Evolutionary conservation across 257 asterid genomes (phyloP), one percentile per base, ranked within the genome.

Genomic region (Salvia hispanica): DNA sequence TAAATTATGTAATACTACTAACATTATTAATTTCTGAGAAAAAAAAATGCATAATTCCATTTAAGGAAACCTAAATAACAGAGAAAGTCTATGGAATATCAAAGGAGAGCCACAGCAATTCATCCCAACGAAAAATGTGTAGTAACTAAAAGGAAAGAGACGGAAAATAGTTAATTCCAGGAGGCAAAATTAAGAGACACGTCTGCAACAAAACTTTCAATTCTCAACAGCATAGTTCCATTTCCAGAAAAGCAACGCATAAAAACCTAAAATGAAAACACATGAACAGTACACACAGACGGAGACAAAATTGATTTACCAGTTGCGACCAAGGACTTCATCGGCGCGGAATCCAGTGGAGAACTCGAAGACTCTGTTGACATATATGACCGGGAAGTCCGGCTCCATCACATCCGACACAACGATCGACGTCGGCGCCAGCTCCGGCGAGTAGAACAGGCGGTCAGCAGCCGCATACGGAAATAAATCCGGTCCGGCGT

Each of bases 281-380:
- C 15, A 56, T 4, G 11, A 31, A 12, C 40, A 11, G 21, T 52
- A 13, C n/a, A 43, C 42, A 57, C 31, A 45, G 13, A 51, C 15
- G 47, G 12, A 9, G n/a, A 55, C 62, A 52, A 6, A n/a, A 53
- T 9, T 10, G 18, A 43, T 37, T 74, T 73, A 90, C 97, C 97
- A 90, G 82, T 90, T 90, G 66, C 92, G 92, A 57, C 97, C 95
- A 47, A 90, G 92, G 74, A 90, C 86, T 84, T 90, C 92, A 53
- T 88, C 90, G 42, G 95, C 96, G 11, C 97, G 97, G 74, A 81
- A 90, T 61, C 97, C 97, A 37, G 97, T 90, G 68, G 90, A 83
- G 51, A 73, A 73, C 75, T 90, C 97, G 67, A 90, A 90, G 58
- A 77, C 81, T 0, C 95, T 72, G 74, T 88, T 90, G 66, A 88